Percentiles rank a stretch among this genome's conserved stretches.
phyloP scores from a whole-genome alignment of 306 rosid species.

The Lupinus albus region DNA sequence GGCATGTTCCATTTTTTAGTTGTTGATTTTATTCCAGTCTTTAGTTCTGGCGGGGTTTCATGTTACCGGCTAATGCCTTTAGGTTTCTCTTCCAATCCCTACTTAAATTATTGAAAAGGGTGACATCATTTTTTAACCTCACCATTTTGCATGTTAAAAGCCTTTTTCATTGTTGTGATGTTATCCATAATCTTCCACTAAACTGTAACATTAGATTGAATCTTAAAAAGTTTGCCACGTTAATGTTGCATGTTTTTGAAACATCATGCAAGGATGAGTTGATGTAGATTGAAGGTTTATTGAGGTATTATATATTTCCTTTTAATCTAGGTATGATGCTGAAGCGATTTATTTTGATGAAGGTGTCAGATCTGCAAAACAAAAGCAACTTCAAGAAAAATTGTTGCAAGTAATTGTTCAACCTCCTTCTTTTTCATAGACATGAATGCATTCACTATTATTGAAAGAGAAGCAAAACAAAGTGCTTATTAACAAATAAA shows the following conservation, averaged over 20 bases:
- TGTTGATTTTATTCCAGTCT: constrained; percentile 8
- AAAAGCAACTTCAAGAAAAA: constrained; percentile 87
- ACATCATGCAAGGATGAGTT: constrained; percentile 28
- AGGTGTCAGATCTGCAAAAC: constrained; percentile 88
- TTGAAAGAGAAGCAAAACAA: not conserved
- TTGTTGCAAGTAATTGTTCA: constrained; percentile 74
- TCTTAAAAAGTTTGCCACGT: constrained; percentile 5
- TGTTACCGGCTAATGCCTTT: constrained; percentile 2
- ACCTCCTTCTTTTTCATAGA: constrained; percentile 19
- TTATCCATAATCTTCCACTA: constrained; percentile 12
- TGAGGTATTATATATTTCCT: constrained; percentile 18
- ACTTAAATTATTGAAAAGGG: not conserved
- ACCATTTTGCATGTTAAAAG: constrained; percentile 1
- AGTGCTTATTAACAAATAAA: not conserved
- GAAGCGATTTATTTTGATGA: constrained; percentile 97
- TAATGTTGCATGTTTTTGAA: constrained; percentile 22
- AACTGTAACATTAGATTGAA: constrained; percentile 6
- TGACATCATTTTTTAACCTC: not conserved
- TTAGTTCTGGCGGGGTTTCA: constrained; percentile 28
- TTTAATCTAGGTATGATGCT: constrained; percentile 73
- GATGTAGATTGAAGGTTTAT: constrained; percentile 19
- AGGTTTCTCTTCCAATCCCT: too few relatives aligned
- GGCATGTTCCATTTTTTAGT: not conserved
- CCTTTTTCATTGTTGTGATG: not conserved
- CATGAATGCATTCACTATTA: constrained; percentile 25